These are phyloP conservation scores for Pilaira anomala DNA, from an alignment of 192 early-diverging fungal genomes.

Conservation along the genomic window DNA sequence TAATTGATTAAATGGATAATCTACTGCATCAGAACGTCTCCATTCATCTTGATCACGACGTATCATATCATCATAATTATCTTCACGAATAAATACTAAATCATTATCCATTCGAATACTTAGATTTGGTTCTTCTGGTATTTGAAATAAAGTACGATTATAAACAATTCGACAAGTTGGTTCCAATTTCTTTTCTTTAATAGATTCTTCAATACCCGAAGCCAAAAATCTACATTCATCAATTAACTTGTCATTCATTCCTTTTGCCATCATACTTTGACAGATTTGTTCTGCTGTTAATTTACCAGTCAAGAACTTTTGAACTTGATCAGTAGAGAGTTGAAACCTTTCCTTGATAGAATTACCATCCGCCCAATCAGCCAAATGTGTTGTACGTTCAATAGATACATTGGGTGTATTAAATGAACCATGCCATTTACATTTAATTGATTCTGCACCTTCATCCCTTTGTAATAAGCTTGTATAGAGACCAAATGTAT, in stretches of 20 bases:
- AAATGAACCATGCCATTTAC: conserved; percentile 33
- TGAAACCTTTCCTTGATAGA: conserved; percentile 32
- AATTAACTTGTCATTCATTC: conserved; percentile 57
- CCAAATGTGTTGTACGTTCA: conserved; percentile 35
- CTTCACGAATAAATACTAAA: conserved; percentile 92
- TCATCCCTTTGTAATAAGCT: conserved; percentile 33
- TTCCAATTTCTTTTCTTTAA: conserved; percentile 22
- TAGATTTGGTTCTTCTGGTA: conserved; percentile 50
- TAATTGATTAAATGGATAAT: conserved; percentile 39
- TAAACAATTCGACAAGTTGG: conserved; percentile 32
- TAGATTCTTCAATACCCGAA: conserved; percentile 22
- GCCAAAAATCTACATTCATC: conserved; percentile 45
- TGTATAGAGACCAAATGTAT: conserved; percentile 29
- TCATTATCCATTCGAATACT: conserved; percentile 92
- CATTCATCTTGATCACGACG: conserved; percentile 60
- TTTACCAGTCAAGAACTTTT: conserved; percentile 15
- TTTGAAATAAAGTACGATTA: conserved; percentile 35
- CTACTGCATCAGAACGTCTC: conserved; percentile 37
- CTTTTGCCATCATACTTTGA: conserved; percentile 58
- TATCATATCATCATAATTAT: conserved; percentile 61
- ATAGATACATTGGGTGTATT: conserved; percentile 22
- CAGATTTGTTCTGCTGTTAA: conserved; percentile 51
- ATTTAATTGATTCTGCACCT: conserved; percentile 31
- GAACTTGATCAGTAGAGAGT: conserved; percentile 19
- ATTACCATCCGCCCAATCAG: conserved; percentile 22